These are phyloP conservation scores for Chlamydomonas sp. DNA, from an alignment of 139 green algal species.

Conservation along the genomic window DNA sequence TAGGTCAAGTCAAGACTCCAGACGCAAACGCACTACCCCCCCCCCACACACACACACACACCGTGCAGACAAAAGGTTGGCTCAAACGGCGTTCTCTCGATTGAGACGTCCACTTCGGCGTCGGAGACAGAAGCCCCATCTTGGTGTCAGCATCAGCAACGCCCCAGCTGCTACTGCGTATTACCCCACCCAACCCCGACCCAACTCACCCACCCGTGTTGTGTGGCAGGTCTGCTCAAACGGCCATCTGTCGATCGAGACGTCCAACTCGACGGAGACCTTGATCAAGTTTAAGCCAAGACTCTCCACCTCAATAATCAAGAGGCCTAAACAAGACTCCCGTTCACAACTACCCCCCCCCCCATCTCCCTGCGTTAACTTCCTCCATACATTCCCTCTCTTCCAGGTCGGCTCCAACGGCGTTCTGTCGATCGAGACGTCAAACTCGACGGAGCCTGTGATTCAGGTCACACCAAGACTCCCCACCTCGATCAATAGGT, in stretches of 20 bases:
- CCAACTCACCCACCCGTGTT: too few species aligned
- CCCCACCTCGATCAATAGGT: slow-evolving; percentile 26
- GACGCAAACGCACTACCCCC: not conserved
- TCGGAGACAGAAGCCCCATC: too few species aligned
- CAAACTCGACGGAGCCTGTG: slow-evolving; percentile 49
- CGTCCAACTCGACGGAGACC: slow-evolving; percentile 49
- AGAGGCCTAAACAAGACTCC: too few species aligned
- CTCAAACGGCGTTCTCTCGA: slow-evolving; percentile 84
- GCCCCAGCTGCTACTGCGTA: too few species aligned
- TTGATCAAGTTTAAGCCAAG: slow-evolving; percentile 53
- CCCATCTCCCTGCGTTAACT: too few species aligned
- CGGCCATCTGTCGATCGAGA: slow-evolving; percentile 86
- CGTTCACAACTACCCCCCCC: too few species aligned
- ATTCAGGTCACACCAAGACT: slow-evolving; percentile 33
- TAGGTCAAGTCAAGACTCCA: too few species aligned
- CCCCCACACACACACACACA: not conserved
- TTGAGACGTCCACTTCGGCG: slow-evolving; percentile 72
- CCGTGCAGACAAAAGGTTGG: not conserved
- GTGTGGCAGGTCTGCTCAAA: slow-evolving; percentile 67
- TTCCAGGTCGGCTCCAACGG: slow-evolving; percentile 75
- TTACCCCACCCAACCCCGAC: too few species aligned
- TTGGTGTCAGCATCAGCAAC: too few species aligned
- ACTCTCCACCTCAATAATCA: too few species aligned
- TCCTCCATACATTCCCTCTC: too few species aligned
- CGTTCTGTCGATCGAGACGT: slow-evolving; percentile 91